Evolutionary conservation across 352 stramenopile species (phyloP).

Genomic region (Pythium coloratum): DNA sequence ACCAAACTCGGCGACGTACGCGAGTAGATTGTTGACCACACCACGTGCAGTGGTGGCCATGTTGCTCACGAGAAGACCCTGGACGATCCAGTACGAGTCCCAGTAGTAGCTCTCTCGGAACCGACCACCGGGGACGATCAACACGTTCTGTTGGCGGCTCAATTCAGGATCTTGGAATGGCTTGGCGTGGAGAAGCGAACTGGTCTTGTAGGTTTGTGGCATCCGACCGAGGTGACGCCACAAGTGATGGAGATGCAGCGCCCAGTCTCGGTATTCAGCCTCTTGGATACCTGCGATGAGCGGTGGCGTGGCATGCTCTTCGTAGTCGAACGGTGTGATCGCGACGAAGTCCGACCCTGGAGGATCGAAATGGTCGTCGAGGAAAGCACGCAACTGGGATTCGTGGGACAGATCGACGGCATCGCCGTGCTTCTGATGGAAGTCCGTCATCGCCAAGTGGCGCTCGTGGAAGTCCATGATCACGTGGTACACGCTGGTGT

Average conservation of each 20-base stretch:
- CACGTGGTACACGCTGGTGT: slow-evolving; percentile 70
- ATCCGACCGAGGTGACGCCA: slow-evolving; percentile 75
- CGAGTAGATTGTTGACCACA: slow-evolving; percentile 85
- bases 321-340: slow-evolving; percentile 71
- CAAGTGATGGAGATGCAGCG: slow-evolving; percentile 64
- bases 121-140: slow-evolving; percentile 88
- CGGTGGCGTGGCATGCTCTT: slow-evolving; percentile 47
- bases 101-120: slow-evolving; percentile 94
- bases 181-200: slow-evolving; percentile 59
- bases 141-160: slow-evolving; percentile 46
- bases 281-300: slow-evolving; percentile 59
- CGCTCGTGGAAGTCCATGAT: slow-evolving; percentile 67
- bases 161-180: slow-evolving; percentile 36
- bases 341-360: slow-evolving; percentile 73
- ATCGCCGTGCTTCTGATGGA: slow-evolving; percentile 16
- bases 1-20: slow-evolving; percentile 84
- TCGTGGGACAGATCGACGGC: slow-evolving; percentile 30
- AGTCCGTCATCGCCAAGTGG: slow-evolving; percentile 57
- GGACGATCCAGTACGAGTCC: slow-evolving; percentile 93
- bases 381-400: slow-evolving; percentile 53
- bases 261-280: slow-evolving; percentile 57
- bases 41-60: slow-evolving; percentile 77
- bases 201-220: slow-evolving; percentile 45
- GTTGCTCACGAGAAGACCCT: slow-evolving; percentile 80
- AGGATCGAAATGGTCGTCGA: slow-evolving; percentile 82